Conservation (phyloP, 176 grass and related monocot species). For the Dactylis glomerata region DNA sequence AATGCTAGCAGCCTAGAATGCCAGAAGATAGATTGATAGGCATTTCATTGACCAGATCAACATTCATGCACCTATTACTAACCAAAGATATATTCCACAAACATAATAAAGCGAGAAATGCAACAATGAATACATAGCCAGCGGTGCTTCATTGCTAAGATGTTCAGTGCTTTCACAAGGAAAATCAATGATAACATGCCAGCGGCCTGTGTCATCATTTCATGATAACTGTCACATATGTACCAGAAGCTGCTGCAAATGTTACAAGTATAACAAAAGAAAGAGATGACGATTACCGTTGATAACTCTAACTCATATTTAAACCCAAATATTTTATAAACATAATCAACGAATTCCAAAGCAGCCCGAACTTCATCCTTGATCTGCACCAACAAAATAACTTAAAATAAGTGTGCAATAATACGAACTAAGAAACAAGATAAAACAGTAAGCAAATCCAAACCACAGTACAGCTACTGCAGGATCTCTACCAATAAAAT, state of each 20-base stretch:
- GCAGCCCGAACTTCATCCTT: constrained; percentile 83
- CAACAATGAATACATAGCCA: neutral
- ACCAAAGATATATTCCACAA: neutral
- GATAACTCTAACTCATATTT: constrained; percentile 95
- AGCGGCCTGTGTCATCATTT: neutral
- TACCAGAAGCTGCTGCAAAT: constrained; percentile 5
- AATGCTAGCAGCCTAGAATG: constrained; percentile 3
- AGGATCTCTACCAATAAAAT: no score
- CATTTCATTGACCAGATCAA: constrained; percentile 13
- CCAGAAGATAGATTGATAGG: neutral
- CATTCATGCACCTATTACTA: neutral
- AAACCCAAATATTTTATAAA: constrained; percentile 90
- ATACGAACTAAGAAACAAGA: neutral
- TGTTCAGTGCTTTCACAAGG: neutral
- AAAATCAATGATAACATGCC: neutral
- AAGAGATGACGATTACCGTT: constrained; percentile 53
- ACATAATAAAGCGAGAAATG: neutral
- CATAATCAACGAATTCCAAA: constrained; percentile 87
- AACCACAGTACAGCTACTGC: neutral
- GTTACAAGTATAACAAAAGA: constrained; percentile 23
- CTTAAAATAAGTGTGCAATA: neutral
- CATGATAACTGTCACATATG: neutral
- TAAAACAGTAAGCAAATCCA: neutral
- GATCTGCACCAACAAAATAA: constrained; percentile 57
- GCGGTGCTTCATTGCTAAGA: neutral